A percentile compares a stretch with the other conserved stretches of the same genome.
These are phyloP conservation scores for Botryotinia calthae DNA, from an alignment of 2,329 filamentous ascomycete genomes.

Conservation along the genomic window DNA sequence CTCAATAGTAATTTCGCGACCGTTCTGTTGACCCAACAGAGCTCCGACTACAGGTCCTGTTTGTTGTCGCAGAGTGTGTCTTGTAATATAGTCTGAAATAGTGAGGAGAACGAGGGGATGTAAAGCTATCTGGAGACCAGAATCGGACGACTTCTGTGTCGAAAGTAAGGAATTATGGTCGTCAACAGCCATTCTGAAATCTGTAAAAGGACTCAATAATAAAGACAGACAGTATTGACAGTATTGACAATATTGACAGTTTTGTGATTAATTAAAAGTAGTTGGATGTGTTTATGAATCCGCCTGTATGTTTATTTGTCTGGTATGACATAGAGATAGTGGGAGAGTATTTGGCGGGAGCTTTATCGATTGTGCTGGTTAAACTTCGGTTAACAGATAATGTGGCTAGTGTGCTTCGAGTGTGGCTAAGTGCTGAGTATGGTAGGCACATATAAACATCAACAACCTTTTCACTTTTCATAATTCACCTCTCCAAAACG, in stretches of 20 bases:
- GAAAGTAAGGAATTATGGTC: constrained; percentile 59
- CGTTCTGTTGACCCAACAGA: constrained; percentile 88
- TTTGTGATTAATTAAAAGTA: not conserved
- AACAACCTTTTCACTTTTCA: not conserved
- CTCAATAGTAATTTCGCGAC: constrained; percentile 85
- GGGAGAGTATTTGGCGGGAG: not conserved
- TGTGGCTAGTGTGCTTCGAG: not conserved
- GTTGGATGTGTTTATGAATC: not conserved
- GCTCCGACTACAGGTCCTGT: constrained; percentile 77
- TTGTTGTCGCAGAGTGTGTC: constrained; percentile 77
- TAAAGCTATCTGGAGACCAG: constrained; percentile 74
- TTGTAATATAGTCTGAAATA: constrained; percentile 94
- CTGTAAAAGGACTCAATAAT: not conserved
- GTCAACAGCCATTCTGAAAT: constrained; percentile 48
- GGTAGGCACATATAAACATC: not conserved
- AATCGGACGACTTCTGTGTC: constrained; percentile 59
- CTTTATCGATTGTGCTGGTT: constrained; percentile 14
- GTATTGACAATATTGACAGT: not conserved
- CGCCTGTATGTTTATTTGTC: not conserved
- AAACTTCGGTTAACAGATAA: not conserved
- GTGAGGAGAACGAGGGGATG: constrained; percentile 94
- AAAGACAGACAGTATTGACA: not conserved
- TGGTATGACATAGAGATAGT: not conserved
- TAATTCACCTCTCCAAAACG: not conserved
- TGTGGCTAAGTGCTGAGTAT: not conserved